Evolutionary conservation across 2,329 filamentous ascomycete genomes (phyloP), one percentile per base, ranked within the genome.

Genomic region (Meredithiella fracta): DNA sequence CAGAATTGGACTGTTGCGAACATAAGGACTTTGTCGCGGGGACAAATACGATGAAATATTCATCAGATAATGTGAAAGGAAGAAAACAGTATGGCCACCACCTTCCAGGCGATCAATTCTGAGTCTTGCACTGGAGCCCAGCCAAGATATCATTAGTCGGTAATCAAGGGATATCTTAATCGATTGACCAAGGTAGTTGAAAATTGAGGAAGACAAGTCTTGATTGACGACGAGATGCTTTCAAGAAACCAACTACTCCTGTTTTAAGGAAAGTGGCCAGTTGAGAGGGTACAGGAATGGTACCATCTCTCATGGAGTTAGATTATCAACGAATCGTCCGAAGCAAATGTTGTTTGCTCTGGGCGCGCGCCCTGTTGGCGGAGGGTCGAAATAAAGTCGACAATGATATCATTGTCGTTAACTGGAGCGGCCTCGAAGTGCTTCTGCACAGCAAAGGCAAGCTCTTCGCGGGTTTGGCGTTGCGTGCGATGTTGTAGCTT

Each of bases 391-490:
- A 89, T 73, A 65, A 88, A 80, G 61, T 86, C 84, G 57, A 90
- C 84, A 57, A 92, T 84, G 61, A 89, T 82, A 63, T 92, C 86
- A 65, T 83, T 88, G 70, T 94, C 87, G 61, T 82, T 83, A 42
- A 91, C 79, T 15, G 83, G 84, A 61, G 86, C 74, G 34, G 79
- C 80, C 65, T 92, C 92, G 70, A 92, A 92, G 68, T 92, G 85
- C 66, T 88, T 90, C 61, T 86, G 76, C 51, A 90, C 83, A 1
- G 79, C 75, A 61, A 80, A 74, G 7, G 84, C 83, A 55, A 94
- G 72, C 61, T 85, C 77, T 38, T 87, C 82, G 65, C 85, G 85
- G 63, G 77, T 78, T 44, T 59, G 57, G 11, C 53, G 53, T 25
- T 54, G 29, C 65, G 89, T 81, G 55, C 83, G 75, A 52, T 52